phyloP scores from a whole-genome alignment of 768 basidiomycete genomes.

The Nevesoporus exiguus region DNA sequence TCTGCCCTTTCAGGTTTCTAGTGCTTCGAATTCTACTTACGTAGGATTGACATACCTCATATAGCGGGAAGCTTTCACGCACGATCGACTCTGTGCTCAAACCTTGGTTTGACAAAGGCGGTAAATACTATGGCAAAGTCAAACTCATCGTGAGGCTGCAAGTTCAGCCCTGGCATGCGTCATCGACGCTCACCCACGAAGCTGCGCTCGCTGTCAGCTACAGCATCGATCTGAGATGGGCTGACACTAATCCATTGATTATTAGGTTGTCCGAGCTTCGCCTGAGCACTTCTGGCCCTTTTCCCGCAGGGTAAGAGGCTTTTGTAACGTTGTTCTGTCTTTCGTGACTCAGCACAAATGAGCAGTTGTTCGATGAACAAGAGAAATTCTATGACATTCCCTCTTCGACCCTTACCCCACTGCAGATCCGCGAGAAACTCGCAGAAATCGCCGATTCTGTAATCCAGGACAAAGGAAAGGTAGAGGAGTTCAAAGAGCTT shows the following conservation, averaged over 20 bases:
- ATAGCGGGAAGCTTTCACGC: constrained; percentile 57
- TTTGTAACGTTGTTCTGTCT: not conserved
- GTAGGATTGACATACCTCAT: not conserved
- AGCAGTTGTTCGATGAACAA: constrained; percentile 73
- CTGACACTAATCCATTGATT: not conserved
- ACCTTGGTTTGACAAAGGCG: constrained; percentile 54
- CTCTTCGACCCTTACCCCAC: constrained; percentile 57
- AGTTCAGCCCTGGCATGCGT: constrained; percentile 77
- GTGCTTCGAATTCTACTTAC: not conserved
- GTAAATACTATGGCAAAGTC: constrained; percentile 67
- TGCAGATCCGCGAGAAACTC: constrained; percentile 74
- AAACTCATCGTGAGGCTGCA: constrained; percentile 69
- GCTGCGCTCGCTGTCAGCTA: constrained; percentile 69
- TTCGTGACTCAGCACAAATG: not conserved
- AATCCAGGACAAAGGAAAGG: constrained; percentile 43
- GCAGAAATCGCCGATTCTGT: constrained; percentile 53
- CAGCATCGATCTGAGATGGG: not conserved
- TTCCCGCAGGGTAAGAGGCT: constrained; percentile 52
- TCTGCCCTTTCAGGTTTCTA: constrained; percentile 73
- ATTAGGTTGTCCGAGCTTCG: constrained; percentile 63
- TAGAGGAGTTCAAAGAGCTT: constrained; percentile 56
- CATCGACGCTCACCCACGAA: constrained; percentile 78
- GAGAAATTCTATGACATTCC: constrained; percentile 80
- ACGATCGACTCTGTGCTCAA: constrained; percentile 58
- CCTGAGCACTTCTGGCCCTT: constrained; percentile 82